phyloP scores from a whole-genome alignment of 306 rosid genomes.

The Lathyrus tuberosus region DNA sequence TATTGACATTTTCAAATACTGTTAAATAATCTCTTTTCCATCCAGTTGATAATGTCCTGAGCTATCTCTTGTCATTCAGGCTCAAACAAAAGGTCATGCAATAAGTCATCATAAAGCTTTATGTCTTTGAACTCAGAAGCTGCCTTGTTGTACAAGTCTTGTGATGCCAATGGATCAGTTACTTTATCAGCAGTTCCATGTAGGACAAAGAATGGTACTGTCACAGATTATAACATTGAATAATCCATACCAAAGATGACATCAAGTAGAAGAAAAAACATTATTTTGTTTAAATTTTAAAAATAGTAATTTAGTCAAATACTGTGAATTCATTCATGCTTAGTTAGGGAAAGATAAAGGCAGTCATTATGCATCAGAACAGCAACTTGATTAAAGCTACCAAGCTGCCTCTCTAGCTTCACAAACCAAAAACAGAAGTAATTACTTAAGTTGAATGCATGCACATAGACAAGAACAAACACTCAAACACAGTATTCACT shows the following conservation, averaged over 20 bases:
- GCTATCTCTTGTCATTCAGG: constrained; percentile 89
- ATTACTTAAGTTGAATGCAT: constrained; percentile 35
- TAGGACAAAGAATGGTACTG: constrained; percentile 90
- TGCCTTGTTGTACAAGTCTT: constrained; percentile 80
- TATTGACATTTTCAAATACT: constrained; percentile 36
- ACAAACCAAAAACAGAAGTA: constrained; percentile 53
- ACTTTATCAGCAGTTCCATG: constrained; percentile 98
- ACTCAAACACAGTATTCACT: constrained; percentile 9
- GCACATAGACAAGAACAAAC: constrained; percentile 13
- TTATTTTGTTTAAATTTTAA: background rate
- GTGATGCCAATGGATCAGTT: constrained; percentile 91
- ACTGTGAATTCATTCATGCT: constrained; percentile 16
- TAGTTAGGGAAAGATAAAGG: constrained; percentile 66
- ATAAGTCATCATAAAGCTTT: constrained; percentile 89
- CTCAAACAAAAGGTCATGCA: constrained; percentile 92
- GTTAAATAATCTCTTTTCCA: constrained; percentile 61
- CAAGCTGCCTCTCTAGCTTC: constrained; percentile 99
- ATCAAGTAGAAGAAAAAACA: background rate
- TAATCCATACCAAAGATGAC: constrained; percentile 18
- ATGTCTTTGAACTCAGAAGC: constrained; percentile 80
- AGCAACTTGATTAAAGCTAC: constrained; percentile 80
- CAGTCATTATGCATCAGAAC: constrained; percentile 93
- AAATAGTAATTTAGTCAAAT: constrained; percentile 5
- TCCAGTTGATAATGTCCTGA: constrained; percentile 86
- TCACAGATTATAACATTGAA: constrained; percentile 51